These are phyloP conservation scores for Paecilomyces fulvus DNA, from an alignment of 2,329 filamentous ascomycete genomes.

Conservation along the genomic window DNA sequence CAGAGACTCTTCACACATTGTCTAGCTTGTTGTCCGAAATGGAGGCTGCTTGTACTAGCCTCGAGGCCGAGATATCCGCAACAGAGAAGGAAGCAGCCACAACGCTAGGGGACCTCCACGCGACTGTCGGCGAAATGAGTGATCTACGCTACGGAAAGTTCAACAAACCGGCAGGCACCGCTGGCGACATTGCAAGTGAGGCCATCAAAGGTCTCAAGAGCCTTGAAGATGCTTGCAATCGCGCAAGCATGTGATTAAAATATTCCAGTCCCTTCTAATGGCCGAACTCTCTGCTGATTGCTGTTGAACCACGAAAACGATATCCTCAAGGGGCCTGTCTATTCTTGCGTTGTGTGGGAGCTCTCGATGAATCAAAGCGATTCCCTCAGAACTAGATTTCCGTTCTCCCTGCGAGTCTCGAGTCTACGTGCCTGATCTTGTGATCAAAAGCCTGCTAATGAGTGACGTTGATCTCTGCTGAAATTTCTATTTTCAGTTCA, in stretches of 20 bases:
- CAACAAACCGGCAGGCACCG: conserved; percentile 41
- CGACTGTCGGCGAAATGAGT: conserved; percentile 64
- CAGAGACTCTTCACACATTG: conserved; percentile 51
- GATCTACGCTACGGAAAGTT: conserved; percentile 75
- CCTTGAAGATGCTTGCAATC: conserved; percentile 56
- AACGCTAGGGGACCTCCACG: conserved; percentile 53
- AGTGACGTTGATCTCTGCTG: too few relatives aligned
- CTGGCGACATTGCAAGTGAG: conserved; percentile 55
- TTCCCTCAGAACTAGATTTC: too few relatives aligned
- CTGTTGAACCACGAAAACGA: background rate
- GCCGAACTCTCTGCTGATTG: background rate
- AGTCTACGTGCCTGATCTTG: too few relatives aligned
- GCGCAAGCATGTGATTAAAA: conserved; percentile 9
- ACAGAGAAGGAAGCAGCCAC: conserved; percentile 57
- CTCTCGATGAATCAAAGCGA: too few relatives aligned
- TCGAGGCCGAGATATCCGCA: conserved; percentile 60
- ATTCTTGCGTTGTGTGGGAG: too few relatives aligned
- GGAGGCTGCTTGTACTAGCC: conserved; percentile 53
- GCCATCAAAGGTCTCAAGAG: conserved; percentile 58
- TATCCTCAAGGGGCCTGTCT: too few relatives aligned
- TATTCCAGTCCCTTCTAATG: background rate
- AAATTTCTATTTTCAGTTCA: too few relatives aligned
- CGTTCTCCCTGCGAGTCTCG: too few relatives aligned
- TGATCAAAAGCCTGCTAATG: too few relatives aligned
- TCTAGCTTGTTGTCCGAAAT: conserved; percentile 60